Base-by-base conservation (phyloP, 2,329 filamentous ascomycete genomes). In the Xylaria multiplex region DNA sequence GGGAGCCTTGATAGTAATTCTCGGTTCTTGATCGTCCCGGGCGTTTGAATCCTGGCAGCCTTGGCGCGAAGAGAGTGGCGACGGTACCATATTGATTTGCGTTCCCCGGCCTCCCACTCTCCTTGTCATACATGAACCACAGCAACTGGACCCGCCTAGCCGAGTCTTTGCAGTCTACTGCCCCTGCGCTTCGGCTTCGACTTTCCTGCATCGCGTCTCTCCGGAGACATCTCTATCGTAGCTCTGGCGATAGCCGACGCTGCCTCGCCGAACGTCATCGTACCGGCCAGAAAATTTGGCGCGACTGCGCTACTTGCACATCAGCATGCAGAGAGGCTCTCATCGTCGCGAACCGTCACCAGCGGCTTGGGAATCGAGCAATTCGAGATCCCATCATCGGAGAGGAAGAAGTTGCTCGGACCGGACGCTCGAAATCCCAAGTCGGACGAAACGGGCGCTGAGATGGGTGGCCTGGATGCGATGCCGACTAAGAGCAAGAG, bases 401-500 rank as follows among this genome's bases (percentile, higher is more conserved):
- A 77, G 62, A 74, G 73, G 8, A 75, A 72, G 63, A 73, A 67
- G 61, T 45, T 74, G n/a, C 70, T 45, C 24, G 62, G 59, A 59
- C 27, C 59, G 53, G 52, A 65, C 32, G n/a, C 66, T 48, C 58
- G 55, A 42, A 64, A 52, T n/a, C 42, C 69, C 22, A 69, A 70
- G 59, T 65, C 59, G 19, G 66, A 67, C 42, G 57, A 50, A 42
- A 72, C 67, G 65, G 64, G 69, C 56, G 64, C 69, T 59, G 70
- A 71, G 72, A 72, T 73, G 68, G 66, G 66, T 50, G 65, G 69
- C 42, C 58, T 70, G 24, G 72, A 73, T 30, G 70, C 68, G 16
- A 70, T 73, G 7, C 75, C 75, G 32, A 79, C 75, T 69, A 95
- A 94, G 78, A 89, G 93, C n/a, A 95, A 91, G 80, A 86, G 94